Evolutionary conservation across 371 early-diverging fungal genomes (phyloP), one percentile per base, ranked within the genome.

Genomic region (Rhizopus arrhizus): DNA sequence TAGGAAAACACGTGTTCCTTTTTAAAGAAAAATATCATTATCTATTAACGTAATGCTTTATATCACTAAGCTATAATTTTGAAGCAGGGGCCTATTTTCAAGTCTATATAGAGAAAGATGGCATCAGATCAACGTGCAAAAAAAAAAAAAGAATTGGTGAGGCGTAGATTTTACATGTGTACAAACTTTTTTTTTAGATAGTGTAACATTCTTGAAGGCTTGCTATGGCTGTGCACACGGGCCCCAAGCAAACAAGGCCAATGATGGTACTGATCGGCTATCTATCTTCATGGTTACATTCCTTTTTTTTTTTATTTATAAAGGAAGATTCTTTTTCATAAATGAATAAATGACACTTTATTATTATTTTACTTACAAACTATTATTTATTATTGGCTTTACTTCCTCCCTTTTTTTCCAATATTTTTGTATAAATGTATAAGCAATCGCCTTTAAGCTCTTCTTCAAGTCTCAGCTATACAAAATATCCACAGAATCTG

Each of bases 261-360:
- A 43, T 43, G 15, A 11, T 1, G n/a, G 43, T 13, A 15, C 43
- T n/a, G 43, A 43, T 43, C 43, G n/a, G 43, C 43, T 43, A 13
- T 43, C 13, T 43, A 43, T 43, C 8, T 13, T 13, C 8, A 43
- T 15, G 43, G 43, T 43, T 43, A 43, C 43, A 43, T 43, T 11
- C 15, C n/a, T 43, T 43, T 43, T 43, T 43, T 43, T 43, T 43
- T 43, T 15, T 43, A 11, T 43, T 43, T 43, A 43, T 11, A 43
- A 43, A 43, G 43, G n/a, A 9, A n/a, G 15, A 11, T 5, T 36
- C 6, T 36, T 36, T 36, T 36, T 36, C 6, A 36, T 36, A 11
- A 36, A 36, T 9, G 11, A 36, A 9, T 9, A 36, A 36, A 6
- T 9, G 11, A 36, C 11, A 6, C 36, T 36, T 36, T 36, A 9